Evolutionary conservation across 768 basidiomycete species (phyloP), one percentile per base, ranked within the genome.

Genomic region (Galerina sulciceps): DNA sequence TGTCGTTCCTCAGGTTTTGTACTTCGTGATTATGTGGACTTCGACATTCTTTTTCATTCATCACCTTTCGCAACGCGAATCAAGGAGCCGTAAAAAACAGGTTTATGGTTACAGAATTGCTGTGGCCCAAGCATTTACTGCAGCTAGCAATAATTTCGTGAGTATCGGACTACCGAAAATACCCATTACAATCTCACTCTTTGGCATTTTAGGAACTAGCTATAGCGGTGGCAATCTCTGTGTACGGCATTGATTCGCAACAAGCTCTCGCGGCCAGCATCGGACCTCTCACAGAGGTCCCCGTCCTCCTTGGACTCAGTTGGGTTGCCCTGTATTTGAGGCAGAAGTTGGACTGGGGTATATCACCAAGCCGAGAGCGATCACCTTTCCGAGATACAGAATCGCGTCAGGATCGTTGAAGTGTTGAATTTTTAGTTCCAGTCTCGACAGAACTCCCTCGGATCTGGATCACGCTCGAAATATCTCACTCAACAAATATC

Each of bases 261-360:
- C 87, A 94, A 72, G 91, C 90, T 0, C 77, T 94, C 0, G 92
- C 92, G 0, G 90, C 91, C 0, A 93, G 91, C 0, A 87, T 90
- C 18, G 89, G 90, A 0, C 89, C 88, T 0, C 74, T 91, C n/a
- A 85, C 89, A 0, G 88, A 91, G 67, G 93, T 94, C 0, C 93
- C 91, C 0, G 90, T 93, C 1, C 72, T 93, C 44, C 80, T 93
- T 13, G 76, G 77, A 1, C 71, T 93, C 55, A 89, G 86, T 5
- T 91, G 84, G 82, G 78, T 88, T 4, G 83, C 88, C 2, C 75
- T 86, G 11, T 79, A 71, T 42, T 64, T 85, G 15, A 70, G 74
- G 42, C 64, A 65, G 43, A 76, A 67, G 57, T 67, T 86, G 36
- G 26, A 49, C 26, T 49, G 55, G 46, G 38, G 26, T 31, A n/a